These are phyloP conservation scores for Globisporangium paddicum DNA, from an alignment of 352 stramenopile species.

Conservation along the genomic window DNA sequence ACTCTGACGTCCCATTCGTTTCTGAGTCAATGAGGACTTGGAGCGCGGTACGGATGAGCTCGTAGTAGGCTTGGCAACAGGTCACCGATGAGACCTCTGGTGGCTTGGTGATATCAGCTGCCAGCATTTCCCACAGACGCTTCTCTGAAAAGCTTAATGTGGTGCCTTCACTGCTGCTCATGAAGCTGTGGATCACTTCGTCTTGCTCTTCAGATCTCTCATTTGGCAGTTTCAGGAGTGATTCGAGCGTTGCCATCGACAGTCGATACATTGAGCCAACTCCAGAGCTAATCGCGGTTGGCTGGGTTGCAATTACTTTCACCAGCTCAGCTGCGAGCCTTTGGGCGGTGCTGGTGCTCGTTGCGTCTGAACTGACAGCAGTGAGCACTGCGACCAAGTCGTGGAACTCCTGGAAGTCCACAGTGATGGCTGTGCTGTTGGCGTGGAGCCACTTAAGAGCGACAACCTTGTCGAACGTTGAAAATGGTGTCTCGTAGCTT, in stretches of 20 bases:
- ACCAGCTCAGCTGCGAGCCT: neutral
- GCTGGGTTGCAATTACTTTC: neutral
- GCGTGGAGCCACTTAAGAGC: slow-evolving; percentile 6
- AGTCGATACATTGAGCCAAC: neutral
- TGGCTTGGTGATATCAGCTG: neutral
- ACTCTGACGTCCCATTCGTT: neutral
- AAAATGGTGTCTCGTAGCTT: neutral
- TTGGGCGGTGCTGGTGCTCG: neutral
- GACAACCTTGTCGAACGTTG: neutral
- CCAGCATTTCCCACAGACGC: neutral
- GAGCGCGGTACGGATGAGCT: neutral
- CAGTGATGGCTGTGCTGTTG: neutral
- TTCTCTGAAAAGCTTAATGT: neutral
- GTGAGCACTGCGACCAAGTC: neutral
- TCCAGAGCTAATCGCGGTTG: too few relatives aligned
- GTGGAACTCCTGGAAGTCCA: neutral
- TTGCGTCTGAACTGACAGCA: neutral
- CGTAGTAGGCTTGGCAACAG: neutral
- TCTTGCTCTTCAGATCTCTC: neutral
- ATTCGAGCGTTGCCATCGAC: neutral
- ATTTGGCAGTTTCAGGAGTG: neutral
- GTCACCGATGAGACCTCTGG: neutral
- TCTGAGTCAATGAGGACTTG: neutral
- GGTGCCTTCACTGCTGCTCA: neutral
- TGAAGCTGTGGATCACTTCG: neutral